These are phyloP conservation scores for Corymbia calophylla DNA, from an alignment of 441 rosid species.

Conservation along the genomic window DNA sequence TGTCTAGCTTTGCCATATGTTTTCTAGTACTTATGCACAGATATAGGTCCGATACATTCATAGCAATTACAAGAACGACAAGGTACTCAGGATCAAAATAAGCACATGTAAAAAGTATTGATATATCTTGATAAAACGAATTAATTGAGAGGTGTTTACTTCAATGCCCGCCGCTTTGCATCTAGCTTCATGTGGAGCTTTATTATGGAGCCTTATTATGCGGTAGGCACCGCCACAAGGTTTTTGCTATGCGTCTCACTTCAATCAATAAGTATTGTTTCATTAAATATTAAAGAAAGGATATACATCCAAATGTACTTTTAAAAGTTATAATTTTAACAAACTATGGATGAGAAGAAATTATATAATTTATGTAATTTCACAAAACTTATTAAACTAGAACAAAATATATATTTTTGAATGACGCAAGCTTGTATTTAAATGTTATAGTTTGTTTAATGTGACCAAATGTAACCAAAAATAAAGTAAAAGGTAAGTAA, in stretches of 20 bases:
- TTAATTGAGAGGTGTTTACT: not conserved
- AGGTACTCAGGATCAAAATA: not conserved
- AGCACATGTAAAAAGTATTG: not conserved
- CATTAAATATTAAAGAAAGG: not conserved
- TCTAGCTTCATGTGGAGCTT: not conserved
- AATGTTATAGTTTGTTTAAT: not conserved
- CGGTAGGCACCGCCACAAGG: not conserved
- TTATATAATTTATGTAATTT: no score
- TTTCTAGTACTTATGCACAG: not conserved
- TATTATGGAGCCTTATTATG: not conserved
- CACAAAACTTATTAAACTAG: no score
- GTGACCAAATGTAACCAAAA: not conserved
- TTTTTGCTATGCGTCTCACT: not conserved
- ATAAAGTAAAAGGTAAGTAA: not conserved
- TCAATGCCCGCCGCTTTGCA: not conserved
- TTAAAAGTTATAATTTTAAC: no score
- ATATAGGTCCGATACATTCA: not conserved
- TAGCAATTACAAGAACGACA: not conserved
- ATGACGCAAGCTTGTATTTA: not conserved
- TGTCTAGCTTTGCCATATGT: not conserved
- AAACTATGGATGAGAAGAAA: no score
- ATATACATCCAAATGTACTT: not conserved
- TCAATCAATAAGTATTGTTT: rapidly evolving
- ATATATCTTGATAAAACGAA: not conserved
- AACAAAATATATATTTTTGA: not conserved